phyloP scores from a whole-genome alignment of 805 yeast genomes.

The Komagataella phaffii region DNA sequence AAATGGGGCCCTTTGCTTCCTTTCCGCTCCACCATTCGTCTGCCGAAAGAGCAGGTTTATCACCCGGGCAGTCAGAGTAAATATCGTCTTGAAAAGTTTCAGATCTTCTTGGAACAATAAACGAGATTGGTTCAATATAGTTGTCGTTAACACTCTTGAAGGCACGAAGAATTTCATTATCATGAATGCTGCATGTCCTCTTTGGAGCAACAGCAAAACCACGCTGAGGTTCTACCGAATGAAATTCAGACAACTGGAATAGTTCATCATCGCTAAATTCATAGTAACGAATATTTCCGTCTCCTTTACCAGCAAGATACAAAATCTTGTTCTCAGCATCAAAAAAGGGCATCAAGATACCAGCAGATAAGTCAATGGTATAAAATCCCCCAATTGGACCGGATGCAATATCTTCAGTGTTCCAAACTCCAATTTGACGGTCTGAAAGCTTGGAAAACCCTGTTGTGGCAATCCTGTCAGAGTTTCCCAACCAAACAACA shows the following conservation, averaged over 20 bases:
- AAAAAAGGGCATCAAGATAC: constrained; percentile 83
- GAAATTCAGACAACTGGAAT: constrained; percentile 76
- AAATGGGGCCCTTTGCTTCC: constrained; percentile 67
- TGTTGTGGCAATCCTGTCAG: constrained; percentile 78
- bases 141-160: constrained; percentile 84
- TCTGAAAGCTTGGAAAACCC: constrained; percentile 90
- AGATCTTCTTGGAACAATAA: constrained; percentile 86
- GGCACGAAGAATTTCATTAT: constrained; percentile 72
- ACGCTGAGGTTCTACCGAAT: constrained; percentile 87
- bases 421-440: constrained; percentile 94
- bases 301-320: constrained; percentile 94
- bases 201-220: constrained; percentile 91
- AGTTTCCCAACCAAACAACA: constrained; percentile 81
- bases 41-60: constrained; percentile 64
- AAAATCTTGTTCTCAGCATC: constrained; percentile 73
- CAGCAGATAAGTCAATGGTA: constrained; percentile 81
- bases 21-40: constrained; percentile 74
- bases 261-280: constrained; percentile 81
- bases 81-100: constrained; percentile 90
- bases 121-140: constrained; percentile 80
- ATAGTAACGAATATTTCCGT: constrained; percentile 90
- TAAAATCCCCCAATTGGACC: constrained; percentile 90
- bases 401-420: constrained; percentile 50
- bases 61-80: constrained; percentile 83
- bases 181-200: constrained; percentile 60